Evolutionary conservation across 164 flowering plant species (phyloP).

Genomic region (Macadamia integrifolia): DNA sequence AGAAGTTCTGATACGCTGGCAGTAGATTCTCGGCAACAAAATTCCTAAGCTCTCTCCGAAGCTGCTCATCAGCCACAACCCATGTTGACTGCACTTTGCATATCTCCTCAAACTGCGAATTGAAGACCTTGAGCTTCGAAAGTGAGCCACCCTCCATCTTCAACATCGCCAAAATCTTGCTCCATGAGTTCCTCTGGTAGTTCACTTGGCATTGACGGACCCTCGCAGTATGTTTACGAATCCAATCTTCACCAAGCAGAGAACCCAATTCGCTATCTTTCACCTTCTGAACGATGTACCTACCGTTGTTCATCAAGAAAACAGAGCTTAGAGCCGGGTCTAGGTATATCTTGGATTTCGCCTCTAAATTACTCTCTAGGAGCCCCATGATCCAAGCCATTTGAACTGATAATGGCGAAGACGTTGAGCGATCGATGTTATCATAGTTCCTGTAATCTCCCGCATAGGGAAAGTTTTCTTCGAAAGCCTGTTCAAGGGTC

Average conservation of each 20-base stretch:
- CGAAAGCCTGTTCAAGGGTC: constrained; percentile 74
- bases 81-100: constrained; percentile 57
- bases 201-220: constrained; percentile 48
- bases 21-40: constrained; percentile 35
- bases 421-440: constrained; percentile 18
- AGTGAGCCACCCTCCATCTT: constrained; percentile 38
- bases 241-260: constrained; percentile 89
- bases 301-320: constrained; percentile 87
- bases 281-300: constrained; percentile 81
- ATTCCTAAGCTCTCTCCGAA: constrained; percentile 55
- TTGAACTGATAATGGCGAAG: constrained; percentile 65
- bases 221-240: constrained; percentile 63
- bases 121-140: constrained; percentile 57
- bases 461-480: constrained; percentile 27
- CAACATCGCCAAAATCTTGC: constrained; percentile 44
- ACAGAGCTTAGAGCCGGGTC: constrained; percentile 62
- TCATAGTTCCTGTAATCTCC: constrained; percentile 29
- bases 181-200: constrained; percentile 79
- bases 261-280: constrained; percentile 65
- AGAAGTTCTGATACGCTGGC: constrained; percentile 59
- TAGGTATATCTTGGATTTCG: constrained; percentile 64
- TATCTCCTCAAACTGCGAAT: constrained; percentile 57
- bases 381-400: constrained; percentile 93
- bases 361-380: constrained; percentile 81
- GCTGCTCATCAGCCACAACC: constrained; percentile 69